Base-by-base conservation (phyloP, 2,329 filamentous ascomycete species). In the Fusarium acutatum region DNA sequence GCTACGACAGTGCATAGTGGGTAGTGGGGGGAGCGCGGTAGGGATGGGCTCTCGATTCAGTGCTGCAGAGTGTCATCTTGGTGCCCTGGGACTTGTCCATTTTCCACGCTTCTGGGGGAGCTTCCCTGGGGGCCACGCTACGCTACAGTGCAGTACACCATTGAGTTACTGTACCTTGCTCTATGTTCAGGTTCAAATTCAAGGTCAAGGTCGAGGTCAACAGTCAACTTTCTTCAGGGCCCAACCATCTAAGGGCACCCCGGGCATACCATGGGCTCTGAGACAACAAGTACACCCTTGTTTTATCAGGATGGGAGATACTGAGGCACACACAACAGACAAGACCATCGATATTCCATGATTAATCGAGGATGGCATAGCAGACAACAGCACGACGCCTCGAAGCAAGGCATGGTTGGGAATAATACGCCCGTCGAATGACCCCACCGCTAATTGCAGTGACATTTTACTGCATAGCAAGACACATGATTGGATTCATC, bases 11-110 rank as follows among this genome's bases (percentile, higher is more conserved):
- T 68, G 62, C 24, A 35, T 49, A 58, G 54, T 37, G 24, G 41
- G n/a, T 18, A 66, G 50, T 66, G 52, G 66, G 38, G 43, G 66
- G 30, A 35, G 17, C 20, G n/a, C 22, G 32, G 40, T 53, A 59
- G 50, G 44, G 44, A 59, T 69, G 60, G 65, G 43, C 46, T 65
- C 59, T 64, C 65, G 65, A 69, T 69, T 69, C 35, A 60, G 54
- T 60, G 41, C 66, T 70, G 40, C 53, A 54, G 65, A 59, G 64
- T 71, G 68, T 67, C 68, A 71, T 71, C 46, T 53, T 47, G 37
- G 37, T 63, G 56, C 52, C 56, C 67, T 71, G 46, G 52, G 53
- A 66, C 58, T 73, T 64, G 57, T 56, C 38, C 53, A 60, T 63
- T 68, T 52, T 38, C 40, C 35, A 69, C 67, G 44, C 67, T 69